Evolutionary conservation across 192 early-diverging fungal genomes (phyloP).

Genomic region (Backusella parvicylindrica): DNA sequence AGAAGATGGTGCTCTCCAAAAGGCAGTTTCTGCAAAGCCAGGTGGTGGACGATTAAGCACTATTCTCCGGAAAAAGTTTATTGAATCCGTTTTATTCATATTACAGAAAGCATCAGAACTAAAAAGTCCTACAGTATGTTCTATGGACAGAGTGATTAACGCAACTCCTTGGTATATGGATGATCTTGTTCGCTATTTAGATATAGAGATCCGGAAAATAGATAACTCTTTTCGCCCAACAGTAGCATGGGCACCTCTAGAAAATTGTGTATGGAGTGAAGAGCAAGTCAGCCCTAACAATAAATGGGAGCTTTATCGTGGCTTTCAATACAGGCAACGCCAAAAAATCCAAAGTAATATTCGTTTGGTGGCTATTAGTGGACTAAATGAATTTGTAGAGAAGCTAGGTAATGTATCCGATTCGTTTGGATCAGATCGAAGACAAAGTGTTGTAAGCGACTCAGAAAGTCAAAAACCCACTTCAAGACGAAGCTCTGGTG

Average conservation of each 20-base stretch:
- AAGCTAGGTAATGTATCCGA: constrained; percentile 31
- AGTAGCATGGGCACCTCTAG: constrained; percentile 16
- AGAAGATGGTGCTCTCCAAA: constrained; percentile 1
- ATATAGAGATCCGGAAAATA: constrained; percentile 29
- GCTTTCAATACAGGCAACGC: not conserved
- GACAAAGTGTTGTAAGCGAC: constrained; percentile 43
- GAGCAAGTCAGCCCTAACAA: not conserved
- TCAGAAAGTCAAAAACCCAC: constrained; percentile 3
- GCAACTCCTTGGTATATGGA: constrained; percentile 53
- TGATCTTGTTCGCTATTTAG: constrained; percentile 41
- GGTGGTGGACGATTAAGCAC: not conserved
- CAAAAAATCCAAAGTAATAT: constrained; percentile 24
- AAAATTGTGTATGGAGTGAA: not conserved
- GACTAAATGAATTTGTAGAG: constrained; percentile 44
- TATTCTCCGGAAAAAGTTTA: constrained; percentile 36
- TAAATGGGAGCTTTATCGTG: constrained; percentile 19
- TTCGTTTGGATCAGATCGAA: constrained; percentile 19
- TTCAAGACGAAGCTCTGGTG: constrained; percentile 13
- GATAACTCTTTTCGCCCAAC: constrained; percentile 7
- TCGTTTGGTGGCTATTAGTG: constrained; percentile 45
- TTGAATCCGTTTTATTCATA: constrained; percentile 43
- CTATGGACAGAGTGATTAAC: constrained; percentile 27
- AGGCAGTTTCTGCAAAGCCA: not conserved
- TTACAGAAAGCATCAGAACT: constrained; percentile 38
- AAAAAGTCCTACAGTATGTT: constrained; percentile 45